Conservation (phyloP, 306 rosid genomes). For the Clitoria ternatea region DNA sequence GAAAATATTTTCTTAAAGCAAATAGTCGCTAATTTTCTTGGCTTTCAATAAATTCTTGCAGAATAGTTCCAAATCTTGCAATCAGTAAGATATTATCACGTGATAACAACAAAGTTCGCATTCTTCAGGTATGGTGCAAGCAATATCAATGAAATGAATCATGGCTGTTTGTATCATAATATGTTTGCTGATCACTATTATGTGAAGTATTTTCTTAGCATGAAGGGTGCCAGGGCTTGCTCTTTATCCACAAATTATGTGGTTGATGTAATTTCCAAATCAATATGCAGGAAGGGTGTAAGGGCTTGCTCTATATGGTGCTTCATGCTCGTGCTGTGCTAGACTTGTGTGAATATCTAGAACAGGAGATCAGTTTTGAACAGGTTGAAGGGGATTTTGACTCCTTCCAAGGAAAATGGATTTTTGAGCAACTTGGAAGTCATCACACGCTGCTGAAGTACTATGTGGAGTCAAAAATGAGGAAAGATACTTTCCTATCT, state of each 20-base stretch:
- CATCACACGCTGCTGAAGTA: constrained; percentile 90
- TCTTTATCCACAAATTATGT: not conserved
- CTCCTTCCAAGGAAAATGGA: constrained; percentile 84
- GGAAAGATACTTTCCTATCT: constrained; percentile 86
- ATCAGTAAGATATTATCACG: constrained; percentile 85
- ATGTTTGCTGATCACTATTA: constrained; percentile 5
- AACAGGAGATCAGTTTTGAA: constrained; percentile 84
- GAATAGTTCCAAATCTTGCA: constrained; percentile 94
- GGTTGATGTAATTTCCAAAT: constrained; percentile 1
- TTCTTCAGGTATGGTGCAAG: constrained; percentile 69
- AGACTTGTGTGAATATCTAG: constrained; percentile 75
- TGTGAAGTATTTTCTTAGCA: constrained; percentile 1
- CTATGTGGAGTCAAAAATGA: constrained; percentile 93
- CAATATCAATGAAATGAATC: constrained; percentile 16
- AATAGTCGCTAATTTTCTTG: constrained; percentile 19
- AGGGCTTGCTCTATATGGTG: constrained; percentile 96
- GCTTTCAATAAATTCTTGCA: constrained; percentile 38
- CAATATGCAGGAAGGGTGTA: constrained; percentile 84
- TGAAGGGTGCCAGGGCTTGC: no score
- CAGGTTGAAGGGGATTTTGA: constrained; percentile 98
- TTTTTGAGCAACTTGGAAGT: constrained; percentile 90
- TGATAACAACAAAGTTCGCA: constrained; percentile 93
- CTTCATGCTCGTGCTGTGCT: constrained; percentile 98
- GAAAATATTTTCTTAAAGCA: no score
- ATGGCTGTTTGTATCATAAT: not conserved